Evolutionary conservation across 768 basidiomycete species (phyloP), one percentile per base, ranked within the genome.

Genomic region (Tylopilus rubrobrunneus): DNA sequence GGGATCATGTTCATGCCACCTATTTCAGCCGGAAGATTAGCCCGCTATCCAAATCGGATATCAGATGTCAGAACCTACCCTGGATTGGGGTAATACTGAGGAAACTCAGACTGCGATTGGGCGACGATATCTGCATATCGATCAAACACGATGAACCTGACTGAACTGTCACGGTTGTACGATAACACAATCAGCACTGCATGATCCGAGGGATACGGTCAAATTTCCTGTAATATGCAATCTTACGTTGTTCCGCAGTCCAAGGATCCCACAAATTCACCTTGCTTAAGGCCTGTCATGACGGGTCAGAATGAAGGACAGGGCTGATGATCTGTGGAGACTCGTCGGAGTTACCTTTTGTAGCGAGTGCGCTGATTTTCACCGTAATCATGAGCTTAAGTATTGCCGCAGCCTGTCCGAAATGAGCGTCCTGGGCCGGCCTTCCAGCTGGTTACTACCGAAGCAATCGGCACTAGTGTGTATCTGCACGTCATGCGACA

Each of bases 1-100:
- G 0, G 92, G 84, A 66, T 96, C 87, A 70, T 98, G 97, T 58
- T 95, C 93, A 68, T 98, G 96, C 95, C 95, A 98, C 63, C 94
- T 88, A 52, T 34, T 12, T 45, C 29, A 3, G 23, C 49, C 27
- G 23, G 33, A 27, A 49, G 7, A 43, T 55, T 10, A 49, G n/a
- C 23, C n/a, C 1, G 44, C 23, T 1, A 44, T 41, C 19, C 40
- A 23, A 41, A n/a, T 43, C 17, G 9, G 43, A 25, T 33, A 45
- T 27, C 19, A 45, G 50, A 40, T n/a, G 25, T 25, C 4, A 11
- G 33, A 34, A 60, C 78, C 60, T 53, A 87, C 85, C 92, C 91
- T 3, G 94, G 90, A 66, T 90, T 78, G 4, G 89, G 89, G 63
- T 92, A 92, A 70, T 95, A 92, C 66, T 98, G 95, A 44, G 91